Evolutionary conservation across 2,329 filamentous ascomycete species (phyloP).

Genomic region (Pestalotiopsis sp.): DNA sequence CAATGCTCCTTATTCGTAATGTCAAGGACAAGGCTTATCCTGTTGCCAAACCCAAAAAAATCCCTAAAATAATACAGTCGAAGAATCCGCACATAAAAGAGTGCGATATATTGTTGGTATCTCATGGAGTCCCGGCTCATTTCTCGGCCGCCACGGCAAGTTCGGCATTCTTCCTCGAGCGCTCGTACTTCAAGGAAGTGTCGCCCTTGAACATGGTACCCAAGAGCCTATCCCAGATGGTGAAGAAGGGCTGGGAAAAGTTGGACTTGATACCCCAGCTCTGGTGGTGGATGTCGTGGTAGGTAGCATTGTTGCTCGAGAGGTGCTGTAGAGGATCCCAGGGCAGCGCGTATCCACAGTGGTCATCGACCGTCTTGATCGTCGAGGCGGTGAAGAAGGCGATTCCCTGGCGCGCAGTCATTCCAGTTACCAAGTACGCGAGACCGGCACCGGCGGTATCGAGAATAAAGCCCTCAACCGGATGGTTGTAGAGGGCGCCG

Average conservation of each 20-base stretch:
- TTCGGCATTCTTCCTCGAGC: constrained; percentile 40
- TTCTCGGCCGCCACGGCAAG: constrained; percentile 47
- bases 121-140: constrained; percentile 15
- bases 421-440: constrained; percentile 76
- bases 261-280: constrained; percentile 99
- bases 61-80: constrained; percentile 10
- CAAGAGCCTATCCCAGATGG: constrained; percentile 85
- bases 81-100: constrained; percentile 9
- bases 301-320: constrained; percentile 92
- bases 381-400: constrained; percentile 86
- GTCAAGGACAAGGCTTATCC: constrained; percentile 4
- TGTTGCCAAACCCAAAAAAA: constrained; percentile 5
- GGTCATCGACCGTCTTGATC: constrained; percentile 96
- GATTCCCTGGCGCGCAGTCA: constrained; percentile 86
- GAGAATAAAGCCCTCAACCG: constrained; percentile 87
- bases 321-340: constrained; percentile 92
- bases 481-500: constrained; percentile 95
- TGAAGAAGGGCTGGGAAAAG: constrained; percentile 90
- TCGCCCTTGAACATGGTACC: constrained; percentile 81
- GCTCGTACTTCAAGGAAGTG: constrained; percentile 41
- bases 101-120: not conserved
- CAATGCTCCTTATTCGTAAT: not conserved
- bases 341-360: constrained; percentile 94
- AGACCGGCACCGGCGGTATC: constrained; percentile 87
- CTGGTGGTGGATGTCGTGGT: constrained; percentile 98